Base-by-base conservation (phyloP, 768 basidiomycete genomes). In the Tylopilus sp. region DNA sequence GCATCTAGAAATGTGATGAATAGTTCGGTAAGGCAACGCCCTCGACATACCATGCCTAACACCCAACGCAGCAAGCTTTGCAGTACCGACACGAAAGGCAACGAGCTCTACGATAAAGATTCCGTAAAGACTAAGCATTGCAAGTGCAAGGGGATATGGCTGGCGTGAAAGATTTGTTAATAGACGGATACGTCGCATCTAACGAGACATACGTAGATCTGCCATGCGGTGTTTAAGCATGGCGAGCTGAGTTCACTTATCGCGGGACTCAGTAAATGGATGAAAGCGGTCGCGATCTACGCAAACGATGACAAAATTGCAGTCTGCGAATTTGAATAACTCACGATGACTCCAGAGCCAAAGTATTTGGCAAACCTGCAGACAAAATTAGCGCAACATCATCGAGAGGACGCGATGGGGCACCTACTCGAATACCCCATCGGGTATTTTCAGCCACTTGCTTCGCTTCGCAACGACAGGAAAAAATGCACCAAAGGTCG, bases 251-350 rank as follows among this genome's bases (percentile, higher is more conserved):
- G 75, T 33, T 80, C 88, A 11, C 81, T 81, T 42, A 91, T 71
- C 0, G 82, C 95, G 1, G 95, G 87, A 6, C 79, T 71, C 6
- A 95, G 74, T 0, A 95, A 77, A 67, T 93, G 90, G 31, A 91
- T 89, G 66, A 91, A 95, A 3, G 89, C 86, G 10, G 93, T 95
- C 1, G 91, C 91, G 51, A 97, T 86, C 88, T 91, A 57, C 23
- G 43, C 47, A 55, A 9, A 40, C 18, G 21, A 38, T 55, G 9
- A 54, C 31, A 20, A 42, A 31, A 20, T 18, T 26, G 36, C 21
- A 12, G 22, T 12, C 2, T 42, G 45, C 13, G 36, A 35, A 31
- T n/a, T 15, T 0, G 40, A 57, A 11, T 15, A 26, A 73, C 85
- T 59, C 51, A 89, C 88, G 59, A 91, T 91, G 44, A 91, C 88